Base-by-base conservation (phyloP, 2,329 filamentous ascomycete species). In the Aureobasidium sp. region DNA sequence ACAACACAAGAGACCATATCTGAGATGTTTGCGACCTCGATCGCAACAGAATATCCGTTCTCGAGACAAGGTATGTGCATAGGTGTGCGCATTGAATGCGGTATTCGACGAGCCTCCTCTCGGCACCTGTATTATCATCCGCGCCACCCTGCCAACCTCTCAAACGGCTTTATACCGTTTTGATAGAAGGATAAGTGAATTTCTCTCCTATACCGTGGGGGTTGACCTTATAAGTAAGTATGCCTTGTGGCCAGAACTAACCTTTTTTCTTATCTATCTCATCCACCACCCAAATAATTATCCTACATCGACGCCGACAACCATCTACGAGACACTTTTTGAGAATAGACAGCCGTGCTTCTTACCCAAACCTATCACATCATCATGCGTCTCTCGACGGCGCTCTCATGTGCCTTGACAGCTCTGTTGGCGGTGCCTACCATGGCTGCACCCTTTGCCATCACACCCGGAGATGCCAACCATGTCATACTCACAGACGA, bases 401-500 rank as follows among this genome's bases (percentile, higher is more conserved):
- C 57, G 31, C 45, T 60, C 5, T 49, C 57, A 36, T 60, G 57
- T 60, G 45, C 57, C 36, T 60, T 60, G 41, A 51, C 49, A 17
- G 49, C 58, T 22, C 36, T 64, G 1, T 25, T 66, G 17, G 56
- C 61, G 27, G 55, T 59, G 25, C 51, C 57, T 42, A 49, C 63
- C 45, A 45, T 65, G 25, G 66, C 68, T 53, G 64, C 56, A n/a
- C 67, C 66, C 5, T 59, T 68, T 22, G 61, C 66, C 22, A 67
- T 67, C 14, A 61, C 55, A 17, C 68, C 68, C 12, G 68, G 68
- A 37, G 62, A 57, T 42, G 64, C 63, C 27, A 47, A 62, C 15
- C 64, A 68, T 47, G 66, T 70, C 42, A 61, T 70, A 17, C 66
- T 70, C 36, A 70, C 65, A 5, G 63, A 65, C 12, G 53, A 67